Base-by-base conservation (phyloP, 257 asterid species). In the Vinca minor region DNA sequence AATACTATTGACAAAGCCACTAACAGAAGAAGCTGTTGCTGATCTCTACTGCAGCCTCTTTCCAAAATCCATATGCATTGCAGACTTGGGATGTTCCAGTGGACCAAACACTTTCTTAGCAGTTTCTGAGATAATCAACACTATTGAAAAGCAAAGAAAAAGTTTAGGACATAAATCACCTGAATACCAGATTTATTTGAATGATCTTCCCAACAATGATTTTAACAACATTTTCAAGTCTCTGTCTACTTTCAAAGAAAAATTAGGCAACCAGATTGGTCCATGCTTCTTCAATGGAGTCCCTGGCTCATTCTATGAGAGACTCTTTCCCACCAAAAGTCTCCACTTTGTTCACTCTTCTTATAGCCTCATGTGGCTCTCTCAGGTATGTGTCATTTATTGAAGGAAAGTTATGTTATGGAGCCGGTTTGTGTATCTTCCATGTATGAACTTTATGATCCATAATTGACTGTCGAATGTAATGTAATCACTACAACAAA, bases 121-220 rank as follows among this genome's bases (percentile, higher is more conserved):
- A 0, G 26, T 68, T 3, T 41, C 74, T 17, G 62, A 70, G 59
- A 56, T 78, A 0, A 60, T 78, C 56, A 58, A 58, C 20, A 25
- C 74, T 7, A 35, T 70, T 1, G 52, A 58, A 0, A 31, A 62
- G 10, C 32, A 36, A 4, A 31, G 74, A 21, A 73, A 21, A 26
- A 70, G 14, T 20, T 54, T 62, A 13, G 78, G 74, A 17, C 63
- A 31, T 5, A 10, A 60, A 6, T 56, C 72, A n/a, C 88, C 87
- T 0, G 93, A 86, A 23, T 76, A 75, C 48, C 76, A 81, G 28
- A 75, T 86, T 18, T 66, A 34, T 26, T 50, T 88, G 67, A 88
- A 88, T 53, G 95, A 86, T 66, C 93, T 88, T 25, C 90, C 90
- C 0, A n/a, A n/a, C n/a, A n/a, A n/a, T n/a, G n/a, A n/a, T n/a